phyloP scores from a whole-genome alignment of 768 basidiomycete species.

The Paxillus ammoniavirescens region DNA sequence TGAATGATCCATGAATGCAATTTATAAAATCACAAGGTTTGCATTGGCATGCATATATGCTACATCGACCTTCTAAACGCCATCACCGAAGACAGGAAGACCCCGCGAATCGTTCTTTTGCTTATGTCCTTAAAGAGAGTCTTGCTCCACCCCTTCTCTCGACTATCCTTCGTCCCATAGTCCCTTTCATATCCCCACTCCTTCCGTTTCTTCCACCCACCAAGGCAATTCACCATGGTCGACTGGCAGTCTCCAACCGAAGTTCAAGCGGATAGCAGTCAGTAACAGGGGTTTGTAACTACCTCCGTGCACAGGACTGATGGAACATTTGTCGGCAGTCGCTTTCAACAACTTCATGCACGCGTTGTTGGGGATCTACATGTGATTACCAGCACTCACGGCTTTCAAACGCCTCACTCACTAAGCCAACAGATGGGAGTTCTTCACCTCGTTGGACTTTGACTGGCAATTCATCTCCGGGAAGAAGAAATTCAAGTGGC shows the following conservation, averaged over 20 bases:
- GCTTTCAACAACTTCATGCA: constrained; percentile 57
- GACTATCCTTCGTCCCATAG: not conserved
- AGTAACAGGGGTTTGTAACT: constrained; percentile 10
- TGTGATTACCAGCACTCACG: constrained; percentile 37
- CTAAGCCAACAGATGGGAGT: constrained; percentile 55
- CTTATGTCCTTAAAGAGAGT: constrained; percentile 10
- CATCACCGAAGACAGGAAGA: constrained; percentile 13
- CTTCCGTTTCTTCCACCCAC: not conserved
- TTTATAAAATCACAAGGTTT: not conserved
- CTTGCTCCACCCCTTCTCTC: not conserved
- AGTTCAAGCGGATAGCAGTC: constrained; percentile 48
- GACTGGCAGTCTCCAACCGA: constrained; percentile 54
- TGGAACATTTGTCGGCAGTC: constrained; percentile 6
- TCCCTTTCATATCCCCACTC: not conserved
- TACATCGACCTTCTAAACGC: constrained; percentile 16
- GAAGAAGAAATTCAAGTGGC: constrained; percentile 62
- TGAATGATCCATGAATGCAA: not conserved
- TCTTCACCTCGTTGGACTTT: constrained; percentile 57
- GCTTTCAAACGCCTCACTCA: constrained; percentile 6
- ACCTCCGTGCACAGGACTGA: constrained; percentile 6
- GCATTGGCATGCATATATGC: not conserved
- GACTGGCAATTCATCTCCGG: constrained; percentile 63
- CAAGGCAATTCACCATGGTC: constrained; percentile 39
- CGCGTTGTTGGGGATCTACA: constrained; percentile 55
- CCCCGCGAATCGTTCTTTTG: not conserved